Conservation (phyloP, 1,284 basidiomycete genomes). For the Meira miltonrushii region DNA sequence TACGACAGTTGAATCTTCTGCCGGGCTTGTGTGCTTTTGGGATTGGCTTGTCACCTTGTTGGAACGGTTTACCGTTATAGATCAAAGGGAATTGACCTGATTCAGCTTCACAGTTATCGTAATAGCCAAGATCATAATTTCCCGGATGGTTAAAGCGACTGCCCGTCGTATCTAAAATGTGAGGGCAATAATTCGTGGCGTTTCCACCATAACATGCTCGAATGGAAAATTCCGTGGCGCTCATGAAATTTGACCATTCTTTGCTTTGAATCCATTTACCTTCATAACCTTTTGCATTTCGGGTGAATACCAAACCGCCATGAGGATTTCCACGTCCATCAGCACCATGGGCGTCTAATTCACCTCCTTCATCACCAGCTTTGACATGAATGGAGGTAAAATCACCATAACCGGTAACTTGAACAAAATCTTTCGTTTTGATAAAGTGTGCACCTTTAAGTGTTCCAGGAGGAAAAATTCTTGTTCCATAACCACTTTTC, state of each 20-base stretch:
- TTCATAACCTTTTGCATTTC: slow-evolving; percentile 22
- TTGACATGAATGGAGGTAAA: slow-evolving; percentile 34
- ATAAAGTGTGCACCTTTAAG: slow-evolving; percentile 69
- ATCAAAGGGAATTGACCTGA: slow-evolving; percentile 24
- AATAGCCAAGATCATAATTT: slow-evolving; percentile 24
- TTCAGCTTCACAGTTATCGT: slow-evolving; percentile 31
- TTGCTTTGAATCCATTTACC: slow-evolving; percentile 26
- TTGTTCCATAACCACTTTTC: slow-evolving; percentile 57
- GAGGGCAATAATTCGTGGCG: slow-evolving; percentile 26
- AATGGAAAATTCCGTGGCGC: slow-evolving; percentile 31
- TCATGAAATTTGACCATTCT: slow-evolving; percentile 38
- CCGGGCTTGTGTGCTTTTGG: slow-evolving; percentile 23
- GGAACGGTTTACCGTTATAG: slow-evolving; percentile 18
- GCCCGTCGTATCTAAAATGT: slow-evolving; percentile 37
- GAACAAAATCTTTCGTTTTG: slow-evolving; percentile 61
- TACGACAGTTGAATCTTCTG: slow-evolving; percentile 21
- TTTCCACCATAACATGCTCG: slow-evolving; percentile 32
- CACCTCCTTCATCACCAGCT: slow-evolving; percentile 38
- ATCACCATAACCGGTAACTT: slow-evolving; percentile 64
- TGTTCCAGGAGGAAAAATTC: slow-evolving; percentile 69
- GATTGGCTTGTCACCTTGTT: slow-evolving; percentile 26
- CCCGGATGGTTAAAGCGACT: slow-evolving; percentile 20
- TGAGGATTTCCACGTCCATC: slow-evolving; percentile 33
- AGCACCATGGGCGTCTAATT: slow-evolving; percentile 38
- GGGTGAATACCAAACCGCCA: slow-evolving; percentile 29